Conservation (phyloP, 371 early-diverging fungal genomes). For the Sporodiniella umbellata region DNA sequence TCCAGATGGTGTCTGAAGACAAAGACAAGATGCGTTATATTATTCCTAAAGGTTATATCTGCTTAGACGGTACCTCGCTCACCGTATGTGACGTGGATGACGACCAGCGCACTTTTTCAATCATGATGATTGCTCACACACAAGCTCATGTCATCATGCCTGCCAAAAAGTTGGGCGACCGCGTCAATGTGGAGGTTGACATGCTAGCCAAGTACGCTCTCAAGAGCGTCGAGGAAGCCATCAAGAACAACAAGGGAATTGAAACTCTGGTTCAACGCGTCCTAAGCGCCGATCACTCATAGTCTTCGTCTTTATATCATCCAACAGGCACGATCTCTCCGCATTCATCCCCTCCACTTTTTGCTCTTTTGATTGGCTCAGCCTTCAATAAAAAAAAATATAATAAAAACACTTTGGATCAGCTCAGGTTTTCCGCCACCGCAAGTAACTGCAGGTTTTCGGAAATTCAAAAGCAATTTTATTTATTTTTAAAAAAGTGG, state of each 20-base stretch:
- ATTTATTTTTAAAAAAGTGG: too few relatives aligned
- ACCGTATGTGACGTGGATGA: constrained; percentile 91
- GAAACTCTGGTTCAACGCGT: constrained; percentile 37
- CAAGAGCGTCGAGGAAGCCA: constrained; percentile 61
- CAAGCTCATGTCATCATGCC: constrained; percentile 85
- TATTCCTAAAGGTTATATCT: constrained; percentile 92
- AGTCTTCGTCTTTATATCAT: too few relatives aligned
- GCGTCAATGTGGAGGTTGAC: constrained; percentile 94
- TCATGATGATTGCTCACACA: constrained; percentile 96
- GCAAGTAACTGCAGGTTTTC: too few relatives aligned
- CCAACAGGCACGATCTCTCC: too few relatives aligned
- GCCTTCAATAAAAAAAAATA: too few relatives aligned
- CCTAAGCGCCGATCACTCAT: too few relatives aligned
- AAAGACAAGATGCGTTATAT: constrained; percentile 76
- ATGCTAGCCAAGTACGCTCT: constrained; percentile 96
- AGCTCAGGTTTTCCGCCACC: too few relatives aligned
- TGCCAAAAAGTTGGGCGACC: constrained; percentile 65
- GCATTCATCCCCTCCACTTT: too few relatives aligned
- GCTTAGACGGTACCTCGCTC: constrained; percentile 91
- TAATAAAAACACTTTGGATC: too few relatives aligned
- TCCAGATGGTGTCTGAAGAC: constrained; percentile 57
- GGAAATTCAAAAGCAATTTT: too few relatives aligned
- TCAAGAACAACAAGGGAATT: constrained; percentile 43
- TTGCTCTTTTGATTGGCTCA: too few relatives aligned
- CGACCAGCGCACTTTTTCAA: constrained; percentile 68